phyloP scores from a whole-genome alignment of 2,329 filamentous ascomycete genomes.

The Colletotrichum sp. region DNA sequence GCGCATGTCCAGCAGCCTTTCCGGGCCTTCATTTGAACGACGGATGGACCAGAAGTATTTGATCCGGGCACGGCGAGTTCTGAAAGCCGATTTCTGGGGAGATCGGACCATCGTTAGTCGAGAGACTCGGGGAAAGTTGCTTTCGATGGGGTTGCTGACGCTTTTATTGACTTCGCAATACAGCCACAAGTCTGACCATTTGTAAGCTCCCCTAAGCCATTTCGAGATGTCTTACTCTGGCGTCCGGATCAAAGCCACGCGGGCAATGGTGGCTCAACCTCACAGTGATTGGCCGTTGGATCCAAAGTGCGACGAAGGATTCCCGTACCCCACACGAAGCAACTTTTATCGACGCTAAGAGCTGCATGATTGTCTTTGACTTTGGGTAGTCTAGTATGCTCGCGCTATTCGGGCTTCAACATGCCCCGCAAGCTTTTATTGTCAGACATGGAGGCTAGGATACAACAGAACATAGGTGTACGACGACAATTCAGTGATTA shows the following conservation, averaged over 20 bases:
- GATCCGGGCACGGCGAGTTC: neutral
- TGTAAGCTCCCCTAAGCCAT: neutral
- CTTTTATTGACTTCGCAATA: neutral
- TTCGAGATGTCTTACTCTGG: neutral
- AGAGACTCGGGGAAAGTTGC: neutral
- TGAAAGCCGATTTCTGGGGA: neutral
- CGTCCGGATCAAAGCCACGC: neutral
- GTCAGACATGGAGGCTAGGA: neutral
- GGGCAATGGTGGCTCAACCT: neutral
- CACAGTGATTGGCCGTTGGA: fast-evolving
- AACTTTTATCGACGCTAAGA: slow-evolving; percentile 2
- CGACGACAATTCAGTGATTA: neutral
- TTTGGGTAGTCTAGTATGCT: neutral
- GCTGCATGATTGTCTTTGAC: neutral
- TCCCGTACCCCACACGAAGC: neutral
- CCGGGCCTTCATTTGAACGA: neutral
- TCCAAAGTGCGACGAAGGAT: neutral
- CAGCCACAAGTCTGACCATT: neutral
- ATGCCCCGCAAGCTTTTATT: neutral
- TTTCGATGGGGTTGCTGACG: neutral
- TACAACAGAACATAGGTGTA: neutral
- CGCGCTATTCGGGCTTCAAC: neutral
- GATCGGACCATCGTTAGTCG: neutral
- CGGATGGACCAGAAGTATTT: neutral
- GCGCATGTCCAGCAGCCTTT: slow-evolving; percentile 2